Evolutionary conservation across 495 filamentous ascomycete genomes (phyloP).

Genomic region (Penicillium odoratum): DNA sequence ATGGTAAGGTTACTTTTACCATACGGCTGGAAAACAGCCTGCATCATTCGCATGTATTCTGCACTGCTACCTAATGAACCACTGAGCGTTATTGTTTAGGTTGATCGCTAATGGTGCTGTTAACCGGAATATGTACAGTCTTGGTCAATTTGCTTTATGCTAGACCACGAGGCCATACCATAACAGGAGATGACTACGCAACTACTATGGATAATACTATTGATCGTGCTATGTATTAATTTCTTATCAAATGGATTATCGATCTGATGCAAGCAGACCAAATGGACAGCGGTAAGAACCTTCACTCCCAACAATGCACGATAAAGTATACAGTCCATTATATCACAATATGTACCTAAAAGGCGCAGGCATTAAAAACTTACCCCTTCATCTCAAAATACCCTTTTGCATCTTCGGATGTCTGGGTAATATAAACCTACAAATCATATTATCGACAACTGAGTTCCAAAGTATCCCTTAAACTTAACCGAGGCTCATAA

Average conservation of each 20-base stretch:
- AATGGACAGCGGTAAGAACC: background rate
- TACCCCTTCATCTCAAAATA: background rate
- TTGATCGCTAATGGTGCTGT: background rate
- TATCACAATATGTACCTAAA: background rate
- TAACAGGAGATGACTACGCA: background rate
- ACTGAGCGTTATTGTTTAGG: background rate
- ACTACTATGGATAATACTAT: background rate
- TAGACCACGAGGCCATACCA: background rate
- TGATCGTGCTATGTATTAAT: too few species aligned
- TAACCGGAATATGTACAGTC: background rate
- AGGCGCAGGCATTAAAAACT: background rate
- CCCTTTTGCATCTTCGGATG: background rate
- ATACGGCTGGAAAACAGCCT: background rate
- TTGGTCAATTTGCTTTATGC: background rate
- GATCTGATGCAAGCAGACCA: too few species aligned
- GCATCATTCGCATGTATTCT: background rate
- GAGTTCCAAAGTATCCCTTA: background rate
- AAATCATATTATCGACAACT: background rate
- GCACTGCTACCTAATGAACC: slow-evolving; percentile 2
- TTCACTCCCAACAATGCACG: background rate
- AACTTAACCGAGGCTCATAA: background rate
- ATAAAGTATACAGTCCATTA: background rate
- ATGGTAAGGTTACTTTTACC: background rate
- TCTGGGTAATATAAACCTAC: background rate
- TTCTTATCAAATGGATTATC: too few species aligned